Evolutionary conservation across 1,284 basidiomycete species (phyloP).

Genomic region (Porphyrellus sp.): DNA sequence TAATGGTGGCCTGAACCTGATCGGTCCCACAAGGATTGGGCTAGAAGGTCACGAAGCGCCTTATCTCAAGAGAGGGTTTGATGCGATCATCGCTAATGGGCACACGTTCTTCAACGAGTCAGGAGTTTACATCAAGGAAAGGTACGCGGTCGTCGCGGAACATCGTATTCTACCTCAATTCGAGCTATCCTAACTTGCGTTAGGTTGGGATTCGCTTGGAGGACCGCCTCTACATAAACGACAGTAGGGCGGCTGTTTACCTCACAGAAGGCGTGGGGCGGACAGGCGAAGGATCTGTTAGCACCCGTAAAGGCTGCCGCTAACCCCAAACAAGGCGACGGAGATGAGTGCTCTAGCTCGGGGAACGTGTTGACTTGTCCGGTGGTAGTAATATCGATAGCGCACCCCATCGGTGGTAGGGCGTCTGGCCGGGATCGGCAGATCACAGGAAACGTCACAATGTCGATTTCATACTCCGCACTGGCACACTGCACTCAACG

Average conservation of each 20-base stretch:
- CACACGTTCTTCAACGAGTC: slow-evolving; percentile 84
- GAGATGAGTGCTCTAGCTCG: slow-evolving; percentile 18
- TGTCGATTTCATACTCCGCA: no score
- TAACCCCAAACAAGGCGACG: slow-evolving; percentile 15
- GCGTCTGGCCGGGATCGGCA: no score
- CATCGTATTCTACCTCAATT: slow-evolving; percentile 1
- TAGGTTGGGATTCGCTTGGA: slow-evolving; percentile 77
- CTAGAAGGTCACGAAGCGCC: slow-evolving; percentile 80
- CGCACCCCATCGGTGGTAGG: no score
- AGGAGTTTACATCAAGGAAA: slow-evolving; percentile 76
- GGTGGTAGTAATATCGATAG: no score
- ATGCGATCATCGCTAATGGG: slow-evolving; percentile 55
- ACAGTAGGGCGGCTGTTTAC: slow-evolving; percentile 50
- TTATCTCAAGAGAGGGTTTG: slow-evolving; percentile 70
- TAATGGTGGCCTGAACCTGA: slow-evolving; percentile 7
- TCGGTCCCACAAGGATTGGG: slow-evolving; percentile 60
- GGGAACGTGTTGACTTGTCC: background rate
- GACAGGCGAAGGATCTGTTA: slow-evolving; percentile 53
- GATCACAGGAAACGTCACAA: no score
- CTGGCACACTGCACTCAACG: no score
- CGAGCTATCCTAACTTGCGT: slow-evolving; percentile 8
- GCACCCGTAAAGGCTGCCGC: slow-evolving; percentile 39
- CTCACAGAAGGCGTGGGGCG: slow-evolving; percentile 64
- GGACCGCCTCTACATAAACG: slow-evolving; percentile 74
- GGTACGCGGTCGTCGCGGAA: slow-evolving; percentile 37